phyloP scores from a whole-genome alignment of 2,329 filamentous ascomycete genomes.

The Incumbomyces lentus region DNA sequence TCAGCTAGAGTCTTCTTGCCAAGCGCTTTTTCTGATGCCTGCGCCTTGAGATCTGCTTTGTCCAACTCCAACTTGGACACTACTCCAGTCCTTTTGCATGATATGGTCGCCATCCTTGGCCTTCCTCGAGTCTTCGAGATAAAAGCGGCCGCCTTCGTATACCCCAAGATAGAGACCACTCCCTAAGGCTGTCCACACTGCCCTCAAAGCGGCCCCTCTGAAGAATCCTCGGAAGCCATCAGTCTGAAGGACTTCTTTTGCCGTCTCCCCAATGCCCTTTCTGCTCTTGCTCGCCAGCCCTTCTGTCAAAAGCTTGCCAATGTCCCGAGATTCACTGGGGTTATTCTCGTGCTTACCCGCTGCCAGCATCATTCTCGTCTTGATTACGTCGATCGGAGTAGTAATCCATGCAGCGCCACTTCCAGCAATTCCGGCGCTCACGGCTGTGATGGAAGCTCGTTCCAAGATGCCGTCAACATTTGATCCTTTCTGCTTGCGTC shows the following conservation, averaged over 20 bases:
- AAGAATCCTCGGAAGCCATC: slow-evolving; percentile 66
- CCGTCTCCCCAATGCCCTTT: slow-evolving; percentile 48
- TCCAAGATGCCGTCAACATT: slow-evolving; percentile 45
- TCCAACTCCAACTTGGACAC: slow-evolving; percentile 20
- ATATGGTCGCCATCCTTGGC: slow-evolving; percentile 15
- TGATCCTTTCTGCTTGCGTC: slow-evolving; percentile 28
- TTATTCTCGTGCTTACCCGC: slow-evolving; percentile 31
- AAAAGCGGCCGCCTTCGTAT: slow-evolving; percentile 69
- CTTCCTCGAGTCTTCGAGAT: slow-evolving; percentile 32
- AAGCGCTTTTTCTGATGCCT: slow-evolving; percentile 21
- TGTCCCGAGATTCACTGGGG: slow-evolving; percentile 9
- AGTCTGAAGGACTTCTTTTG: slow-evolving; percentile 53
- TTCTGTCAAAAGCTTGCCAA: slow-evolving; percentile 5
- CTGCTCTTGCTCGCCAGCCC: slow-evolving; percentile 19
- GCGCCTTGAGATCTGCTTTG: slow-evolving; percentile 20
- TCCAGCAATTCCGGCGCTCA: slow-evolving; percentile 64
- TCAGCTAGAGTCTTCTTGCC: slow-evolving; percentile 20
- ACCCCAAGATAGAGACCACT: slow-evolving; percentile 76
- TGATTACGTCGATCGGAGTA: slow-evolving; percentile 80
- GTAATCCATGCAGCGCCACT: slow-evolving; percentile 69
- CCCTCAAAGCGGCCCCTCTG: slow-evolving; percentile 58
- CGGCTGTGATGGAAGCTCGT: slow-evolving; percentile 59
- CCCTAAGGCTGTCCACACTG: slow-evolving; percentile 70
- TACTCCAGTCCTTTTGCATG: slow-evolving; percentile 19
- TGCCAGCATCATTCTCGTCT: slow-evolving; percentile 77